Conservation (phyloP, 2,329 filamentous ascomycete genomes). For the Clonostachys byssicola region DNA sequence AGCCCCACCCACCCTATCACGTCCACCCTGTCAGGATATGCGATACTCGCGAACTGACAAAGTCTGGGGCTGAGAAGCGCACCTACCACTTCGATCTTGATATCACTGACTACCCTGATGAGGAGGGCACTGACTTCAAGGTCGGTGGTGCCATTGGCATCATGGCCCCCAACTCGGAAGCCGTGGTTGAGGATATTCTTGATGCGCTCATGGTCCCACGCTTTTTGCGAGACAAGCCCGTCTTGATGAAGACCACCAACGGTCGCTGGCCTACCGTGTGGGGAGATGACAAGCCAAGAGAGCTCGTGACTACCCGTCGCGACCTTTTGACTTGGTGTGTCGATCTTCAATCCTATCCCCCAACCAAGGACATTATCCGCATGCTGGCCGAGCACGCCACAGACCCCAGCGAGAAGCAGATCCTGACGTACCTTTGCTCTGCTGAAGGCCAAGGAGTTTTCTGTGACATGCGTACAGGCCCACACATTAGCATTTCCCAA, state of each 20-base stretch:
- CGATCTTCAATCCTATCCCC: slow-evolving; percentile 88
- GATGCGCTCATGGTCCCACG: slow-evolving; percentile 77
- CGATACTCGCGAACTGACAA: slow-evolving; percentile 81
- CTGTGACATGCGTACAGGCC: slow-evolving; percentile 89
- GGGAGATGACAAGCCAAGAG: slow-evolving; percentile 82
- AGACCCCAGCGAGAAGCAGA: slow-evolving; percentile 80
- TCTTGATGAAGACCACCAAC: slow-evolving; percentile 71
- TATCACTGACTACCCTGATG: slow-evolving; percentile 87
- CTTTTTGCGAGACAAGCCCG: slow-evolving; percentile 78
- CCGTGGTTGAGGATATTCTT: slow-evolving; percentile 78
- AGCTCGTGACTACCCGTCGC: slow-evolving; percentile 83
- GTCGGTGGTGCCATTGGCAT: slow-evolving; percentile 95
- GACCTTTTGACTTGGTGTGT: slow-evolving; percentile 95
- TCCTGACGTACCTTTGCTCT: slow-evolving; percentile 80
- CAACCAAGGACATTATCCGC: slow-evolving; percentile 82
- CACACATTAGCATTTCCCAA: slow-evolving; percentile 80
- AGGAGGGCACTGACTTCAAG: slow-evolving; percentile 85
- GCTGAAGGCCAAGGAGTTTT: slow-evolving; percentile 89
- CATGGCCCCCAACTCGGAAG: slow-evolving; percentile 77
- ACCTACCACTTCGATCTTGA: slow-evolving; percentile 98
- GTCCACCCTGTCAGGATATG: slow-evolving; percentile 89
- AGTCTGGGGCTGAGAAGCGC: slow-evolving; percentile 85
- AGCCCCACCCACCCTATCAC: slow-evolving; percentile 89
- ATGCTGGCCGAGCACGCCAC: slow-evolving; percentile 80
- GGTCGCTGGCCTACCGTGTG: slow-evolving; percentile 97